Conservation (phyloP, 2,329 filamentous ascomycete species). For the Colletotrichum ledebouriae region DNA sequence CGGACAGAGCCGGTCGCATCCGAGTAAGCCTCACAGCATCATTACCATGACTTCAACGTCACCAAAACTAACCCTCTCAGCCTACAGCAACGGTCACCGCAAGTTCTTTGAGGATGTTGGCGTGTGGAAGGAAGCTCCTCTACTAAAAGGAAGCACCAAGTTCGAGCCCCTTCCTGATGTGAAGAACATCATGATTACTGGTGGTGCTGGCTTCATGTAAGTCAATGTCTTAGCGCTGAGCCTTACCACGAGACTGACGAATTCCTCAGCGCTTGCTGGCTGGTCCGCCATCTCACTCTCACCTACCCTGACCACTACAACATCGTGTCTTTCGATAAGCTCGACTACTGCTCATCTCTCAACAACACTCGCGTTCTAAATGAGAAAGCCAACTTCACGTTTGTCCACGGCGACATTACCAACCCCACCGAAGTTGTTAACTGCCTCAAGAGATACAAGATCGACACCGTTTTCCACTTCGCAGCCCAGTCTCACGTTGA, state of each 20-base stretch:
- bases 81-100: slow-evolving; percentile 48
- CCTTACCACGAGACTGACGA: slow-evolving; percentile 26
- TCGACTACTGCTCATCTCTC: slow-evolving; percentile 84
- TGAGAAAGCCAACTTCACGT: slow-evolving; percentile 78
- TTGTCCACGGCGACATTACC: slow-evolving; percentile 84
- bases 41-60: not conserved
- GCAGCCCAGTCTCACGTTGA: slow-evolving; percentile 90
- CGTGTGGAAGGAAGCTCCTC: slow-evolving; percentile 78
- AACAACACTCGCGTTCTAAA: slow-evolving; percentile 82
- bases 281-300: slow-evolving; percentile 81
- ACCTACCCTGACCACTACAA: slow-evolving; percentile 83
- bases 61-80: slow-evolving; percentile 31
- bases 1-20: slow-evolving; percentile 33
- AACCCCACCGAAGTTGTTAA: slow-evolving; percentile 77
- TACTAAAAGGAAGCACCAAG: slow-evolving; percentile 77
- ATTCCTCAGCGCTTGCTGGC: slow-evolving; percentile 79
- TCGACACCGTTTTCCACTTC: slow-evolving; percentile 87
- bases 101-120: slow-evolving; percentile 71
- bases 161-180: slow-evolving; percentile 78
- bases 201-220: slow-evolving; percentile 88
- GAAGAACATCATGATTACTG: slow-evolving; percentile 86
- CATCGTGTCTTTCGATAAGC: slow-evolving; percentile 85
- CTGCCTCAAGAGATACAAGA: slow-evolving; percentile 77
- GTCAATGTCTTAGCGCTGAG: slow-evolving; percentile 48
- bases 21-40: slow-evolving; percentile 17